Base-by-base conservation (phyloP, 1,139 yeast species). In the Ogataea hybrid region DNA sequence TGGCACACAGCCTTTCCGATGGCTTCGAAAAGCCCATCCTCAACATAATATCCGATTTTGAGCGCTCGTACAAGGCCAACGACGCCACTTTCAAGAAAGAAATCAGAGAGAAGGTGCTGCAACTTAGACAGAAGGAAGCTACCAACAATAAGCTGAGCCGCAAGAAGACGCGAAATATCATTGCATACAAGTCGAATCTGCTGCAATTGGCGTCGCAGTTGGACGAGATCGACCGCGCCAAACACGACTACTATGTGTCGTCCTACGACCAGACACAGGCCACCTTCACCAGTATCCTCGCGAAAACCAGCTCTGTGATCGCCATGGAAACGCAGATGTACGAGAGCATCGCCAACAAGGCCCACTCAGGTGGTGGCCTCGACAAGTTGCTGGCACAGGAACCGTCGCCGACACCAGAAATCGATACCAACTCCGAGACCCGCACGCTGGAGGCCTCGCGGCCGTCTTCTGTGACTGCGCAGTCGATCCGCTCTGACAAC, bases 361-460 rank as follows among this genome's bases (percentile, higher is more conserved):
- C 95, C 7, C 83, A 90, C 88, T 73, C 84, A 9, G 95, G 95
- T 8, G 92, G 92, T 16, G 95, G 95, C 0, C 64, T 86, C 30
- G 95, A 87, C 57, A 81, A 76, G 22, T 64, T 87, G 40, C 65
- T 81, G 11, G 12, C 16, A 12, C 6, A 6, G 17, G 39, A 30
- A 6, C 28, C 39, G 4, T 27, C 25, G 8, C 20, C 12, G 9
- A 38, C 28, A 2, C 37, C 36, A 14, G 43, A 37, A 15, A 21
- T 18, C 4, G 21, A 11, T 25, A 25, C 14, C 14, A 11, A 12
- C 27, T 25, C 27, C 12, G 27, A 25, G 27, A 25, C n/a, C 14
- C 27, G 10, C n/a, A 32, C 32, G 2, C 30, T 25, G 28, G 41
- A 37, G 15, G 33, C 36, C 14, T 30, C 36, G 11, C 32, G 22